Evolutionary conservation across 495 filamentous ascomycete genomes (phyloP).

Genomic region (Daldinia caldariorum): DNA sequence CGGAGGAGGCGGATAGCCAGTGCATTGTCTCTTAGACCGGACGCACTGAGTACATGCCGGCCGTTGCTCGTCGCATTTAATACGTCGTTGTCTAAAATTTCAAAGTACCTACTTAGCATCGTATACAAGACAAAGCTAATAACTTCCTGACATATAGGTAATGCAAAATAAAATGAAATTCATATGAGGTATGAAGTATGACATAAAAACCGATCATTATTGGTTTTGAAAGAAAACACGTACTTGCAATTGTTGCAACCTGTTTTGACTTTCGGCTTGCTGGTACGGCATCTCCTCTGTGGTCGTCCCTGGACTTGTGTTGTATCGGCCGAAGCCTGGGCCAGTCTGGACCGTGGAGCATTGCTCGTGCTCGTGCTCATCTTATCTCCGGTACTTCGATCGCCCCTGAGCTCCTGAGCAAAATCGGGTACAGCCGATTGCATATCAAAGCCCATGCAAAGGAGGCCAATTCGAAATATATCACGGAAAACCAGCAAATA

Average conservation of each 20-base stretch:
- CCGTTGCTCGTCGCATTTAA: constrained; percentile 74
- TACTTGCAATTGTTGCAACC: constrained; percentile 69
- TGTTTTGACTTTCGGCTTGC: constrained; percentile 63
- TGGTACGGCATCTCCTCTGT: constrained; percentile 53
- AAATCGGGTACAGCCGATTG: constrained; percentile 7
- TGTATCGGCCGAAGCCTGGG: constrained; percentile 15
- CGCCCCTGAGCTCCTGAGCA: constrained; percentile 8
- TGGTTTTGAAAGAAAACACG: constrained; percentile 38
- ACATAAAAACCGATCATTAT: background rate
- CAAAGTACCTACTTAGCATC: constrained; percentile 30
- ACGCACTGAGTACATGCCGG: constrained; percentile 67
- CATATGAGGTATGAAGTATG: background rate
- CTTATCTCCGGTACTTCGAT: constrained; percentile 25
- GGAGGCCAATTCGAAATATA: background rate
- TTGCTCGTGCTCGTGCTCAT: constrained; percentile 10
- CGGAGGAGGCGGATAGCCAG: constrained; percentile 62
- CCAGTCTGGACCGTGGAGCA: constrained; percentile 18
- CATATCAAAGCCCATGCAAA: constrained; percentile 22
- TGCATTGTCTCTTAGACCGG: constrained; percentile 58
- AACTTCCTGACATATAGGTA: background rate
- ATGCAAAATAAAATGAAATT: background rate
- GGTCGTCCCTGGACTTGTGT: constrained; percentile 34
- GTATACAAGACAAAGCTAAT: constrained; percentile 21
- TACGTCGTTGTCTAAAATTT: constrained; percentile 63
- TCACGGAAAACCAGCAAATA: background rate